Percentiles rank a stretch among this genome's conserved stretches.
These are phyloP conservation scores for Oidium heveae DNA, from an alignment of 2,329 filamentous ascomycete species.

Conservation along the genomic window DNA sequence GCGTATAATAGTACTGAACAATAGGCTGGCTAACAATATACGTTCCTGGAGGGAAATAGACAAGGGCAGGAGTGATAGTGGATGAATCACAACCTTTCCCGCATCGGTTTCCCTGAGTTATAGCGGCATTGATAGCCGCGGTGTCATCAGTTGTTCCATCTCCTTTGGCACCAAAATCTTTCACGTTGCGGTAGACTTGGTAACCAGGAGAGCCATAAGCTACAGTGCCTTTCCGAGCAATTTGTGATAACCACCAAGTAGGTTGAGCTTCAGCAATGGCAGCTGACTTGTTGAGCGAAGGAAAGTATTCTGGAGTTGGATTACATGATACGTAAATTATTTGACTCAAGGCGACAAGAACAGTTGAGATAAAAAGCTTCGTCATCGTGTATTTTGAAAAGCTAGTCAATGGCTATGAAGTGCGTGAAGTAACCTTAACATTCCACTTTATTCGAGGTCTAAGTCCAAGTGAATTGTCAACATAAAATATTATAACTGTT, in stretches of 20 bases:
- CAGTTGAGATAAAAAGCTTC: too few relatives aligned
- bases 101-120: constrained; percentile 56
- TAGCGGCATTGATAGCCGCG: constrained; percentile 58
- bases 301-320: constrained; percentile 5
- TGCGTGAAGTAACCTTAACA: too few relatives aligned
- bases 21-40: constrained; percentile 63
- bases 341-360: constrained; percentile 10
- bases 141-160: constrained; percentile 57
- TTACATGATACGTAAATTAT: constrained; percentile 9
- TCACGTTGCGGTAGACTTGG: constrained; percentile 54
- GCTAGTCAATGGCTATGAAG: too few relatives aligned
- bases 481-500: too few relatives aligned
- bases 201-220: constrained; percentile 24
- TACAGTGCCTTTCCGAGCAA: constrained; percentile 13
- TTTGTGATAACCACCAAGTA: constrained; percentile 13
- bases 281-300: constrained; percentile 1
- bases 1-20: constrained; percentile 75
- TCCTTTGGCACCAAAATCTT: constrained; percentile 48
- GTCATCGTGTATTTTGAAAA: too few relatives aligned
- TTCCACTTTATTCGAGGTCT: too few relatives aligned
- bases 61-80: constrained; percentile 59
- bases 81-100: constrained; percentile 59
- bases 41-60: constrained; percentile 77
- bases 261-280: constrained; percentile 4
- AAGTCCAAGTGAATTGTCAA: too few relatives aligned